These are phyloP conservation scores for Sanguinoderma infundibulare DNA, from an alignment of 1,284 basidiomycete species.

Conservation along the genomic window DNA sequence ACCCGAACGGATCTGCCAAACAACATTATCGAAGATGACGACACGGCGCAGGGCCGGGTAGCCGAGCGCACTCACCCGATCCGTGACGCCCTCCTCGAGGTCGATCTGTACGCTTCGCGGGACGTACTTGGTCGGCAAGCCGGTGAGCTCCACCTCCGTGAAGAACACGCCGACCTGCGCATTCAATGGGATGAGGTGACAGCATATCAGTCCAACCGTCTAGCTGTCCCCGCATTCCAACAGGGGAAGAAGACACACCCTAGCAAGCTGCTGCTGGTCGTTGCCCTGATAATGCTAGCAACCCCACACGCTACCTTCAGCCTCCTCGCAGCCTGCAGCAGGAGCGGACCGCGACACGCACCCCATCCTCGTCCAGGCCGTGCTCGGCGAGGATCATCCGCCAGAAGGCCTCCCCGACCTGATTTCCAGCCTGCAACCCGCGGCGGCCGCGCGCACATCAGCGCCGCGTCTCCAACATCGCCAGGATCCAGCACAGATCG, in stretches of 20 bases:
- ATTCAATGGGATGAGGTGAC: background rate
- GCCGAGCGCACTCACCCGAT: constrained; percentile 54
- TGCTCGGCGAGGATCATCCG: constrained; percentile 81
- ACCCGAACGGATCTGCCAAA: constrained; percentile 69
- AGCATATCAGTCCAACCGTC: background rate
- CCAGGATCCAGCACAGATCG: constrained; percentile 1
- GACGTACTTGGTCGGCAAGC: constrained; percentile 73
- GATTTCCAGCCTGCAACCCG: constrained; percentile 62
- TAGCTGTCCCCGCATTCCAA: background rate
- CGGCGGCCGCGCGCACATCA: constrained; percentile 5
- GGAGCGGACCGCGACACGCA: constrained; percentile 41
- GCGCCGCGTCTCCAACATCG: background rate
- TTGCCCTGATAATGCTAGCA: constrained; percentile 51
- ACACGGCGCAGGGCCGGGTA: background rate
- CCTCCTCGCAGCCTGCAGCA: constrained; percentile 6
- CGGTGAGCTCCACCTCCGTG: constrained; percentile 54
- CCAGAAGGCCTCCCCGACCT: constrained; percentile 84
- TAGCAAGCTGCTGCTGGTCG: constrained; percentile 50
- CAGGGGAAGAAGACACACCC: constrained; percentile 39
- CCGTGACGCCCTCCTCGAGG: constrained; percentile 89
- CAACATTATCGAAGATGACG: background rate
- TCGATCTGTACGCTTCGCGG: constrained; percentile 93
- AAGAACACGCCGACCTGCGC: constrained; percentile 78
- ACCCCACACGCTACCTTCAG: background rate
- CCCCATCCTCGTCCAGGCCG: constrained; percentile 73